Evolutionary conservation across 306 rosid species (phyloP).

Genomic region (Styphnolobium japonicum): DNA sequence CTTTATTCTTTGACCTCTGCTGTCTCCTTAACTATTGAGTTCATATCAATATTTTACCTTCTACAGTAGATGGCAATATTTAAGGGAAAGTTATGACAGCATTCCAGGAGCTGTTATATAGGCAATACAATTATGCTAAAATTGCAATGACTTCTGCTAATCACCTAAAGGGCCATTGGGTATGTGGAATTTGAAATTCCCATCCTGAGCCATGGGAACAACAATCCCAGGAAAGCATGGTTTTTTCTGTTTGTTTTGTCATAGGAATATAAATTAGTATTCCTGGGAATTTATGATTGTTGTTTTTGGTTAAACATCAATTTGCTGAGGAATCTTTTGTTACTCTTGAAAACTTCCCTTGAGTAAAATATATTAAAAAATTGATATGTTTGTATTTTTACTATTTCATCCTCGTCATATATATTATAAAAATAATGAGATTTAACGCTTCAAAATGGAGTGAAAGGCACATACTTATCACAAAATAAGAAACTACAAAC

Average conservation of each 20-base stretch:
- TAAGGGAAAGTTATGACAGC: background rate
- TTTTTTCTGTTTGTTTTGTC: constrained; percentile 3
- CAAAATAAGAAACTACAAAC: background rate
- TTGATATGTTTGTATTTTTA: background rate
- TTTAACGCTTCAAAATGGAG: background rate
- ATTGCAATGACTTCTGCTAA: background rate
- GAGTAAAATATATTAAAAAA: background rate
- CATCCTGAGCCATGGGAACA: background rate
- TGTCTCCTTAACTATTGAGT: background rate
- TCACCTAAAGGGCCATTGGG: background rate
- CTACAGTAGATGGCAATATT: background rate
- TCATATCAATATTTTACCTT: background rate
- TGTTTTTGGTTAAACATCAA: background rate
- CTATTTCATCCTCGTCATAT: background rate
- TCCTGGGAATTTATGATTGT: constrained; percentile 3
- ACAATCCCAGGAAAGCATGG: constrained; percentile 17
- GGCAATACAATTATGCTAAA: background rate
- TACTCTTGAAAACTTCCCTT: background rate
- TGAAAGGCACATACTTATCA: background rate
- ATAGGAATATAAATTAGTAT: background rate
- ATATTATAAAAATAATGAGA: background rate
- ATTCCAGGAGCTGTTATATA: background rate
- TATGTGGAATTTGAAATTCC: background rate
- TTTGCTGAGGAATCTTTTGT: background rate
- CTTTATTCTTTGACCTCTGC: background rate